Evolutionary conservation across 352 stramenopile genomes (phyloP), one percentile per base, ranked within the genome.

Genomic region (Pythium rhizo-oryzae): DNA sequence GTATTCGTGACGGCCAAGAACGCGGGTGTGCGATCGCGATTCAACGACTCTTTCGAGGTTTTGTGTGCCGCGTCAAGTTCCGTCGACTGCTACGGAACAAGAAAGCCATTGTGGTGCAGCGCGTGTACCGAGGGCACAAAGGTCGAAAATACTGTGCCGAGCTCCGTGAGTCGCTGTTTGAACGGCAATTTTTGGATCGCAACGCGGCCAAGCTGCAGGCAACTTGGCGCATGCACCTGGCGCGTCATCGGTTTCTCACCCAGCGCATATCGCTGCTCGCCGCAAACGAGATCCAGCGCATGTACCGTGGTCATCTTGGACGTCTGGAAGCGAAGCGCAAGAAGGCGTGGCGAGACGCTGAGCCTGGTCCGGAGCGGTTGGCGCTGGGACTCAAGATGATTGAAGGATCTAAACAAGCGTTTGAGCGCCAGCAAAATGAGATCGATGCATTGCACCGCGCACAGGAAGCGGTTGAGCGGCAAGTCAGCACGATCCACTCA

Each of bases 321-420:
- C 82, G 94, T 16, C 59, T 79, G 12, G 79, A 90, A 24, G 87
- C 83, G 19, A 56, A 57, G 35, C 75, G 82, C 0, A 93, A 91
- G 70, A 85, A 87, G n/a, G 74, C 91, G 51, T 98, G 94, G 94
- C 81, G 89, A n/a, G 78, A 87, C 43, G 85, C 93, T 4, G 78
- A 89, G 28, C 91, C 93, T 4, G 94, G 94, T 28, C 87, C 94
- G 15, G 91, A 98, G 71, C 79, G 94, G 19, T 71, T 98, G 19
- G 81, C 92, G 49, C 78, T 98, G 35, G 94, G 94, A 3, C 69
- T 98, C 9, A 71, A 91, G 53, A 81, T 98, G 59, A 97, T 98
- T 53, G 94, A 98, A 69, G 92, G 94, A 43, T 97, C 90, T 5
- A 98, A 98, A 66, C 83, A 92, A 33, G 93, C 92, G 4, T 98